Conservation (phyloP, 108 stramenopile species). For the Seminavis robusta region DNA sequence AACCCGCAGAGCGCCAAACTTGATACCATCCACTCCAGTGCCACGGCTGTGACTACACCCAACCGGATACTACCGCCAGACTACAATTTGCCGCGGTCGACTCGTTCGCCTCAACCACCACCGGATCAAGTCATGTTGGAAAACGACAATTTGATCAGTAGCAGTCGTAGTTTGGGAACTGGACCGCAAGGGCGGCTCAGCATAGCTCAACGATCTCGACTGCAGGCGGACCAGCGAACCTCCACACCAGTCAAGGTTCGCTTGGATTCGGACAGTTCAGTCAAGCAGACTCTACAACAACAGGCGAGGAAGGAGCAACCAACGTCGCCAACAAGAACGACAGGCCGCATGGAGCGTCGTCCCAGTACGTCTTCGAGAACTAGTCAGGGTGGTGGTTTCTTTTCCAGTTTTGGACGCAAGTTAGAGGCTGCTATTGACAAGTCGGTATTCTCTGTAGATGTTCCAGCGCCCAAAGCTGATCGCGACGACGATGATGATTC, state of each 20-base stretch:
- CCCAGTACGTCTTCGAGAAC: too few species aligned
- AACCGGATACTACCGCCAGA: neutral
- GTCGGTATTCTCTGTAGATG: slow-evolving; percentile 9
- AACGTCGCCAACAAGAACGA: neutral
- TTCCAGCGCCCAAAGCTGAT: too few species aligned
- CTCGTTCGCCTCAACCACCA: slow-evolving; percentile 2
- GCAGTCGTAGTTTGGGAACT: slow-evolving; percentile 1
- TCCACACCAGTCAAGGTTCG: slow-evolving; percentile 44
- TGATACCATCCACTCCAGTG: neutral
- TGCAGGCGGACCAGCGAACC: slow-evolving; percentile 60
- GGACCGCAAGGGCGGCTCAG: slow-evolving; percentile 31
- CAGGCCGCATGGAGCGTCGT: too few species aligned
- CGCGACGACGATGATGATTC: too few species aligned
- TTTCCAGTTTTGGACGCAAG: slow-evolving; percentile 24
- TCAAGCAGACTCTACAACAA: neutral
- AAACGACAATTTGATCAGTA: neutral
- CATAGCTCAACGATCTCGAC: slow-evolving; percentile 65
- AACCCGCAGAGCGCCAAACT: neutral
- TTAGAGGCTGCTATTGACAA: slow-evolving; percentile 25
- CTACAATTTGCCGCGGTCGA: neutral
- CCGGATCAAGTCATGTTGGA: neutral
- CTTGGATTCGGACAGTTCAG: slow-evolving; percentile 13
- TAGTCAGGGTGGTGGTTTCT: slow-evolving; percentile 13
- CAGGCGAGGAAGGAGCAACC: neutral
- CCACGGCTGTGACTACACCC: too few species aligned